Base-by-base conservation (phyloP, 495 filamentous ascomycete genomes). In the Venustampulla echinocandica region DNA sequence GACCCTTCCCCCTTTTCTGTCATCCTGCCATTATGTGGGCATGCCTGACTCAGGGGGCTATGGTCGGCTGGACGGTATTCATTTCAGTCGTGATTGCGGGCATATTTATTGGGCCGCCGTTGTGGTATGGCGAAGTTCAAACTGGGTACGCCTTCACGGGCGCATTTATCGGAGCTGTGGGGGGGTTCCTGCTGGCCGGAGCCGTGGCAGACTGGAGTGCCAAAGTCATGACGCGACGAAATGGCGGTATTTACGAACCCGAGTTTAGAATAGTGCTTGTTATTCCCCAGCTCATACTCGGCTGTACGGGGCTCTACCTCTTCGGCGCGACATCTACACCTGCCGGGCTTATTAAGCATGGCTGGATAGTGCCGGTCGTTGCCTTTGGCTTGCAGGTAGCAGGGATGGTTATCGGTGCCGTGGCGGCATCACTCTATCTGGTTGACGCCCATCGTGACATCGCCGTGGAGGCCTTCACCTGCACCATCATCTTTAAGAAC, bases 41-140 rank as follows among this genome's bases (percentile, higher is more conserved):
- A 9, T 90, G 84, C 59, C 69, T 96, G 1, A 94, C 87, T 35
- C 90, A 96, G 72, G 89, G 89, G 10, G 77, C 85, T 1, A 71
- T 95, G 48, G 93, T 96, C 51, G 90, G 90, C 49, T 96, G 90
- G 90, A 89, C 87, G 3, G 90, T 95, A 6, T 82, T 96, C 58
- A 92, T 96, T 42, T 89, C 89, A 38, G 84, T 95, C 20, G 78
- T 92, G 44, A 65, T 95, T 19, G 88, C 85, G 7, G 80, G 79
- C 42, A 81, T 95, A 46, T 90, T 94, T 65, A 69, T 90, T 19
- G 76, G 79, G 7, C 78, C 83, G 2, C 90, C 90, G 0, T 70
- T 89, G 20, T 90, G 75, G 71, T 95, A 90, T 67, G 66, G 73
- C 50, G 86, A 93, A 61, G 83, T 85, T 20, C 61, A 89, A 46